Conservation (phyloP, 208 protist species). For the Trypanosoma lewisi region DNA sequence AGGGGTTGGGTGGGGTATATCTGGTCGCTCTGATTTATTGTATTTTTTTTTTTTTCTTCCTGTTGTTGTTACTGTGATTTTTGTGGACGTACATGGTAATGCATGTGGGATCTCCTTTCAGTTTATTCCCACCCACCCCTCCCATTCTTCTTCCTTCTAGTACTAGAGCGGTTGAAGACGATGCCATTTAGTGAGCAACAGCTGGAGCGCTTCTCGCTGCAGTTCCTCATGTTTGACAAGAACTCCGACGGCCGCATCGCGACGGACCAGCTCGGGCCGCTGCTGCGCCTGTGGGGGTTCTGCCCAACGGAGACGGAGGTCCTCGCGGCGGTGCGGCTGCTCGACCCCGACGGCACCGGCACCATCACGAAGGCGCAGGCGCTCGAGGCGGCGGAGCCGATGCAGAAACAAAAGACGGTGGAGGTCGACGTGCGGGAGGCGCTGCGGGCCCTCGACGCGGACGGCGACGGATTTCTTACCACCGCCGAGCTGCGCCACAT, state of each 20-base stretch:
- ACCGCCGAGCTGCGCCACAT: slow-evolving; percentile 93
- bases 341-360: slow-evolving; percentile 94
- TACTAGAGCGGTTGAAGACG: background rate
- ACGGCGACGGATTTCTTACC: slow-evolving; percentile 91
- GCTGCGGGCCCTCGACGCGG: slow-evolving; percentile 93
- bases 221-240: slow-evolving; percentile 97
- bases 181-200: slow-evolving; percentile 95
- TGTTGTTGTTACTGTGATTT: background rate
- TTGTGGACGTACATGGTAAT: too few relatives aligned
- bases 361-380: slow-evolving; percentile 92
- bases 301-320: slow-evolving; percentile 96
- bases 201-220: slow-evolving; percentile 98
- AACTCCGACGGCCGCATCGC: slow-evolving; percentile 97
- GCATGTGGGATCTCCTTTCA: too few relatives aligned
- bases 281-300: slow-evolving; percentile 98
- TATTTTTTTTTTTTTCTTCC: slow-evolving; percentile 14
- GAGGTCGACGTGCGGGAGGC: slow-evolving; percentile 93
- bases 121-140: too few relatives aligned
- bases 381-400: slow-evolving; percentile 59
- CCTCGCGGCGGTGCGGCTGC: slow-evolving; percentile 93
- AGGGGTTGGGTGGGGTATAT: too few relatives aligned
- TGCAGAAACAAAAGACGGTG: slow-evolving; percentile 50
- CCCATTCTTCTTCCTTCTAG: too few relatives aligned
- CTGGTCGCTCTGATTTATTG: background rate
- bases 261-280: slow-evolving; percentile 97